Base-by-base conservation (phyloP, 1,284 basidiomycete genomes). In the Ceratobasidium theobromae region DNA sequence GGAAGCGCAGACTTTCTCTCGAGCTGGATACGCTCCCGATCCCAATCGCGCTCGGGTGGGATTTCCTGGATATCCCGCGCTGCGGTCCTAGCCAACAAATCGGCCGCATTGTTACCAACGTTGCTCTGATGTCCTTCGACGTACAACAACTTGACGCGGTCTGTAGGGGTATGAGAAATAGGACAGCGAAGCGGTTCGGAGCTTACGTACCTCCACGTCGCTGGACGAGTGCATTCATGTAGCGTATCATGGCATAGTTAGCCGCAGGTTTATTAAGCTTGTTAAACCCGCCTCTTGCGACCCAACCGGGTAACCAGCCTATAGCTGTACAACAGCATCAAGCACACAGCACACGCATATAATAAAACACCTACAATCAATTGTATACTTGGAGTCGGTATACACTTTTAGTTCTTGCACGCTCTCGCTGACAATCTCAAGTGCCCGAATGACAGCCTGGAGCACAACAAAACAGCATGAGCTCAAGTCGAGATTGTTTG, bases 281-380 rank as follows among this genome's bases (percentile, higher is more conserved):
- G 4, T 43, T 69, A n/a, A 46, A 11, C 14, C 69, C 67, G 4
- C 68, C 66, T 0, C 45, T 55, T 18, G 14, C 16, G 6, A 45
- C 30, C 69, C 69, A 70, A 6, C 35, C 32, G 6, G 68, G 65
- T 11, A 70, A 48, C 68, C 68, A 70, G 11, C 58, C 23, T 27
- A 67, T 25, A 45, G 62, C 54, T 64, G 21, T 16, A 38, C 14
- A 16, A 53, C 25, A 23, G 21, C 9, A 6, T 41, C 16, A 38
- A 38, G 35, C 35, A 9, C 27, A 12, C 11, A 41, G 14, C 21
- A 9, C 18, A n/a, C 18, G 18, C 18, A 45, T 45, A 45, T 21
- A 21, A 9, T 9, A 14, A 23, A 21, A 16, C 6, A 40, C 57
- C 23, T 30, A 48, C 55, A 49, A 4, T 62, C 25, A 14, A 62